phyloP scores from a whole-genome alignment of 2,329 filamentous ascomycete species.

The Chaetomium globosum region DNA sequence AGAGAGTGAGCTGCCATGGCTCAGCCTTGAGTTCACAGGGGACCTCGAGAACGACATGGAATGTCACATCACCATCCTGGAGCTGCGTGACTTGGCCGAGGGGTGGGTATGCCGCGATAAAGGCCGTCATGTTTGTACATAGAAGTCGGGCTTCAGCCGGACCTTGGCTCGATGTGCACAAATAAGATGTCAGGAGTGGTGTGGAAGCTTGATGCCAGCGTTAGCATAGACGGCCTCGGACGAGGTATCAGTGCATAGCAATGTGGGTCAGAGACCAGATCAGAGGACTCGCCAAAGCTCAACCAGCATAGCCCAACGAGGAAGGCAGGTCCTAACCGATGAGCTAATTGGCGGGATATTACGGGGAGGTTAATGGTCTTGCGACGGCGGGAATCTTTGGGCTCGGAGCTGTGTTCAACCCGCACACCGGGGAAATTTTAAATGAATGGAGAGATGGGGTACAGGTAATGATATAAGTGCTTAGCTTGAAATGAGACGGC shows the following conservation, averaged over 20 bases:
- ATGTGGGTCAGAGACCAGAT: background rate
- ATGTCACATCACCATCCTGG: constrained; percentile 51
- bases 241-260: background rate
- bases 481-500: too few species aligned
- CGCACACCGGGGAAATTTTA: background rate
- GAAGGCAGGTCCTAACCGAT: constrained; percentile 37
- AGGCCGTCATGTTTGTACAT: constrained; percentile 32
- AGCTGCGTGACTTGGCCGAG: constrained; percentile 73
- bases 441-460: background rate
- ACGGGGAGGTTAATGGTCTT: constrained; percentile 4
- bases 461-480: background rate
- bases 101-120: constrained; percentile 64
- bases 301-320: background rate
- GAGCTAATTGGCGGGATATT: constrained; percentile 38
- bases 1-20: constrained; percentile 73
- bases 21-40: constrained; percentile 56
- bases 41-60: constrained; percentile 72
- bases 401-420: background rate
- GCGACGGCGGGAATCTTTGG: constrained; percentile 1
- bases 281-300: background rate
- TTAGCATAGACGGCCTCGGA: background rate
- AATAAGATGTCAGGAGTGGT: background rate
- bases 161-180: background rate
- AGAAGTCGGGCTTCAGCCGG: constrained; percentile 22
- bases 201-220: background rate